A percentile compares a stretch with the other conserved stretches of the same genome.
phyloP scores from a whole-genome alignment of 1,139 yeast genomes.

The Blastobotrys indianensis region DNA sequence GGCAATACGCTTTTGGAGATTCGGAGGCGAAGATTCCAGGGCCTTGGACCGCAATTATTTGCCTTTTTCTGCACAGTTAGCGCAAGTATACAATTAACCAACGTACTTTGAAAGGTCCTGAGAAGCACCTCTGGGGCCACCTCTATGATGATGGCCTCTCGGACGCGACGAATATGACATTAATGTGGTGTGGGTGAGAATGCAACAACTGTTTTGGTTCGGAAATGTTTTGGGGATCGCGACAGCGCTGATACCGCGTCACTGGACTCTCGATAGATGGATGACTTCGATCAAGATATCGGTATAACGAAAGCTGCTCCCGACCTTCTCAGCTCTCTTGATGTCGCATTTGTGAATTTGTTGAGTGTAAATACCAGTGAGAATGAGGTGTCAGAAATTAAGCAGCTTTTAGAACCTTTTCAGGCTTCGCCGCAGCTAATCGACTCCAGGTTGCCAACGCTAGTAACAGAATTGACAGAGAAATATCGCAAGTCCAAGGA shows the following conservation, averaged over 20 bases:
- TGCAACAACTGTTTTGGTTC: not conserved
- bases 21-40: slow-evolving; percentile 24
- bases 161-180: slow-evolving; percentile 4
- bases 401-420: slow-evolving; percentile 25
- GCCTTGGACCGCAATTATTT: slow-evolving; percentile 6
- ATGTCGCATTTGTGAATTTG: slow-evolving; percentile 7
- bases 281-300: slow-evolving; percentile 17
- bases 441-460: slow-evolving; percentile 28
- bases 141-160: slow-evolving; percentile 5
- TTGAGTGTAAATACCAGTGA: slow-evolving; percentile 5
- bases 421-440: slow-evolving; percentile 36
- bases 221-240: not conserved
- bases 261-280: not conserved
- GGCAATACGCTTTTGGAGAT: slow-evolving; percentile 30
- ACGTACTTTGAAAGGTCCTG: slow-evolving; percentile 7
- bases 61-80: slow-evolving; percentile 1
- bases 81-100: not conserved
- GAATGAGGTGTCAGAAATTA: slow-evolving; percentile 6
- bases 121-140: slow-evolving; percentile 1
- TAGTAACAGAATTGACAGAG: slow-evolving; percentile 19
- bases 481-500: slow-evolving; percentile 12
- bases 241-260: no score
- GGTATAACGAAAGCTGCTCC: slow-evolving; percentile 23
- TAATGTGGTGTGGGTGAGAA: not conserved
- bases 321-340: slow-evolving; percentile 15